Percentiles rank a stretch among this genome's conserved stretches.
Conservation (phyloP, 148 eudicot genomes). For the Arctostaphylos glauca region DNA sequence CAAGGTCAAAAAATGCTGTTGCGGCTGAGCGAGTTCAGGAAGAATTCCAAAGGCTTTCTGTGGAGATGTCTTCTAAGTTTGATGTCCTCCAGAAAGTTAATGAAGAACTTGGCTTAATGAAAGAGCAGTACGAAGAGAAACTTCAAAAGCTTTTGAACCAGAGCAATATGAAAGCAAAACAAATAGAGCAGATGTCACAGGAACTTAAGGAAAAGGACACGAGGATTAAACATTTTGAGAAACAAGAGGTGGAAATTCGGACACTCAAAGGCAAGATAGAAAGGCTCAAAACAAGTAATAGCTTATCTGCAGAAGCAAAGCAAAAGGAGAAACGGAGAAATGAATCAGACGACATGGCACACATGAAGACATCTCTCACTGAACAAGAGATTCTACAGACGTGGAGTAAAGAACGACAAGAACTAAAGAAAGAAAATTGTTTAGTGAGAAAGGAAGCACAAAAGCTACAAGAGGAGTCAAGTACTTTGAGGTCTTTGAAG, state of each 20-base stretch:
- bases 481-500: slow-evolving; percentile 33
- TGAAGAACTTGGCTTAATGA: slow-evolving; percentile 44
- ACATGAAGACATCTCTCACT: slow-evolving; percentile 22
- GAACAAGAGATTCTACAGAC: slow-evolving; percentile 36
- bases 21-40: slow-evolving; percentile 65
- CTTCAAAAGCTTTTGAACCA: slow-evolving; percentile 42
- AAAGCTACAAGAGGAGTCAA: slow-evolving; percentile 33
- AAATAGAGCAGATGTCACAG: slow-evolving; percentile 37
- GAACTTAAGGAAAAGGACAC: slow-evolving; percentile 38
- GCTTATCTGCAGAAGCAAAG: slow-evolving; percentile 29
- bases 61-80: slow-evolving; percentile 56
- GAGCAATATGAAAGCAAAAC: slow-evolving; percentile 35
- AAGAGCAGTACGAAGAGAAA: slow-evolving; percentile 38
- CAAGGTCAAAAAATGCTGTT: slow-evolving; percentile 43
- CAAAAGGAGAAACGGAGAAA: slow-evolving; percentile 10
- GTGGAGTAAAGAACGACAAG: slow-evolving; percentile 41
- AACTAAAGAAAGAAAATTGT: slow-evolving; percentile 38
- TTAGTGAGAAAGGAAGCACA: slow-evolving; percentile 42
- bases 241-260: slow-evolving; percentile 42
- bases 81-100: slow-evolving; percentile 57
- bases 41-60: slow-evolving; percentile 56
- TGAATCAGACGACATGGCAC: slow-evolving; percentile 23
- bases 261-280: slow-evolving; percentile 45
- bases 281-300: slow-evolving; percentile 50
- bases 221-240: slow-evolving; percentile 27